These are phyloP conservation scores for Hypomontagnella monticulosa DNA, from an alignment of 495 filamentous ascomycete species.

Conservation along the genomic window DNA sequence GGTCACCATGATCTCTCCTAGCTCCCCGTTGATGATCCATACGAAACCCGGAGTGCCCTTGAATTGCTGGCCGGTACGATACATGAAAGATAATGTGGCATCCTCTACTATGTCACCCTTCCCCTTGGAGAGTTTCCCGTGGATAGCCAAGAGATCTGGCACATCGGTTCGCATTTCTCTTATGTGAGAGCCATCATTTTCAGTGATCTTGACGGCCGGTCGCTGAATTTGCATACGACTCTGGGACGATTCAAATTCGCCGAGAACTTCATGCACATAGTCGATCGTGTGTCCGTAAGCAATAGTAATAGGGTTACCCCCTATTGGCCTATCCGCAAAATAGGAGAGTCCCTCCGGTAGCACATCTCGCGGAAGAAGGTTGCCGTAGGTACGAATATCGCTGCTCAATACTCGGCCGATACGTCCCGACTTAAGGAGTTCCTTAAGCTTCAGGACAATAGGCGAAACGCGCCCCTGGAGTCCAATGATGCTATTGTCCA, in stretches of 20 bases:
- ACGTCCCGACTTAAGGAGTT: conserved; percentile 55
- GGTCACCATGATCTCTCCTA: conserved; percentile 63
- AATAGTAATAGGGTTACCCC: conserved; percentile 64
- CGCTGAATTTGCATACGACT: conserved; percentile 58
- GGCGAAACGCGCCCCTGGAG: conserved; percentile 61
- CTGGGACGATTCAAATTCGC: conserved; percentile 53
- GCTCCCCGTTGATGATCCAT: conserved; percentile 66
- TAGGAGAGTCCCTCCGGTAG: conserved; percentile 52
- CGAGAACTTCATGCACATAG: conserved; percentile 54
- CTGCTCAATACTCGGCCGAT: conserved; percentile 66
- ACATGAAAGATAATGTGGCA: conserved; percentile 54
- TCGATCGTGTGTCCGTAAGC: conserved; percentile 59
- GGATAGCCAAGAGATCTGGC: conserved; percentile 58
- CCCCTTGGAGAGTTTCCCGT: conserved; percentile 52
- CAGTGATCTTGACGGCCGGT: conserved; percentile 50
- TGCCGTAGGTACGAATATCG: conserved; percentile 54
- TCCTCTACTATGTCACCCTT: conserved; percentile 34
- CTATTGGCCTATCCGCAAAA: conserved; percentile 55
- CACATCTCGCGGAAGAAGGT: conserved; percentile 47
- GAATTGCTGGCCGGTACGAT: conserved; percentile 62
- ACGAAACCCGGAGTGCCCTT: conserved; percentile 56
- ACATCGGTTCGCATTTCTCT: conserved; percentile 48
- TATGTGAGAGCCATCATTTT: conserved; percentile 35
- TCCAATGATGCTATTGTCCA: conserved; percentile 60
- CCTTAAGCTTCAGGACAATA: conserved; percentile 54